These are phyloP conservation scores for Capronia coronata DNA, from an alignment of 2,329 filamentous ascomycete genomes.

Conservation along the genomic window DNA sequence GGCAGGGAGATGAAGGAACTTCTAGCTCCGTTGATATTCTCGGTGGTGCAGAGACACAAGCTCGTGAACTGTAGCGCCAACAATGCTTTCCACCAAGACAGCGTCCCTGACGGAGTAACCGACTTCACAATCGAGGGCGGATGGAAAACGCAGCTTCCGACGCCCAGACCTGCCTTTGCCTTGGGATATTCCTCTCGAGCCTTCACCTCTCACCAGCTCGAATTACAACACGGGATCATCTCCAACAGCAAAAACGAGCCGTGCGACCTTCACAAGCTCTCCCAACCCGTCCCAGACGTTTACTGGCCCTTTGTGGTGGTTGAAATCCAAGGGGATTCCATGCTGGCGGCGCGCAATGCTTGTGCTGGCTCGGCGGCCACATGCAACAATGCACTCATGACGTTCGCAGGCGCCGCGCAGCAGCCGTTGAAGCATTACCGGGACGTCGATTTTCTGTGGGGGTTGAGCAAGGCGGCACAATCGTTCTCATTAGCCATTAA, in stretches of 20 bases:
- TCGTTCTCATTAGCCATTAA: conserved; percentile 27
- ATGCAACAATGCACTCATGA: conserved; percentile 27
- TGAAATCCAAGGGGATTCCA: conserved; percentile 20
- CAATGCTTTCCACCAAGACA: conserved; percentile 17
- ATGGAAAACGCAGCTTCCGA: conserved; percentile 21
- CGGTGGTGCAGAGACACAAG: conserved; percentile 16
- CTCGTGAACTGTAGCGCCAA: conserved; percentile 15
- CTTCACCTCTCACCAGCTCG: conserved; percentile 21
- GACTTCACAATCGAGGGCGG: conserved; percentile 20
- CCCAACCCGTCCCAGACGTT: conserved; percentile 20
- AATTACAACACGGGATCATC: conserved; percentile 28
- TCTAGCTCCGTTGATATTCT: conserved; percentile 15
- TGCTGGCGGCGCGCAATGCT: conserved; percentile 22
- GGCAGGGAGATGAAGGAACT: conserved; percentile 16
- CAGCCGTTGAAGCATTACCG: conserved; percentile 8
- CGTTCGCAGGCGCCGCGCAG: conserved; percentile 20
- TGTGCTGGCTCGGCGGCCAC: conserved; percentile 21
- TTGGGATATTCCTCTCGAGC: conserved; percentile 19
- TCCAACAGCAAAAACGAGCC: conserved; percentile 21
- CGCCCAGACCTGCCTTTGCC: conserved; percentile 21
- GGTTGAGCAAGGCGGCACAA: conserved; percentile 20
- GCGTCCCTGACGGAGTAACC: conserved; percentile 19
- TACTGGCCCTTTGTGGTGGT: conserved; percentile 29
- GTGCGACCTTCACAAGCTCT: conserved; percentile 24
- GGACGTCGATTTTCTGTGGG: conserved; percentile 15